A percentile compares a stretch with the other conserved stretches of the same genome.
phyloP scores from a whole-genome alignment of 495 filamentous ascomycete genomes.

The Penicillium taxi region DNA sequence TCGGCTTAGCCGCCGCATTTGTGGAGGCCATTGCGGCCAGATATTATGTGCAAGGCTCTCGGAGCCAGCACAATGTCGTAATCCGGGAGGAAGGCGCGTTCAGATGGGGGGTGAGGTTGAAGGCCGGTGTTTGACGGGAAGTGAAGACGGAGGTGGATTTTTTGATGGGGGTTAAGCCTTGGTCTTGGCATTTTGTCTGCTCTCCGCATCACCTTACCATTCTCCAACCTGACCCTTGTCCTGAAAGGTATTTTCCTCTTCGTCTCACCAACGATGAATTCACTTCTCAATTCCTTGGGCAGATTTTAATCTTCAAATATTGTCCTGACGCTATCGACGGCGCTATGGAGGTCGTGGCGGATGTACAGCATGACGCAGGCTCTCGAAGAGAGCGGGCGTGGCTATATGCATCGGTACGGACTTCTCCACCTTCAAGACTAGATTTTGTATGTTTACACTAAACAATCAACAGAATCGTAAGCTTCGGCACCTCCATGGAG shows the following conservation, averaged over 20 bases:
- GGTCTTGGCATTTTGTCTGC: conserved; percentile 22
- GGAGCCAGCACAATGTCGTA: not conserved
- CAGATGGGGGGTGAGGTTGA: conserved; percentile 2
- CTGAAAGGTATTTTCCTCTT: not conserved
- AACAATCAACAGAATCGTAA: conserved; percentile 61
- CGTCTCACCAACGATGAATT: conserved; percentile 6
- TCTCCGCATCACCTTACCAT: conserved; percentile 24
- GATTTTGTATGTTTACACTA: not conserved
- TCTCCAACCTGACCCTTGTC: not conserved
- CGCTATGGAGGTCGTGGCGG: conserved; percentile 11
- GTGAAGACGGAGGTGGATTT: conserved; percentile 24
- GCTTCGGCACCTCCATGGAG: conserved; percentile 77
- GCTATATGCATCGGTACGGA: conserved; percentile 19
- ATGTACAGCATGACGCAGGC: conserved; percentile 15
- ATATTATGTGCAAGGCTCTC: conserved; percentile 6
- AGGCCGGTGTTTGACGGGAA: conserved; percentile 12
- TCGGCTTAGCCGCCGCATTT: conserved; percentile 19
- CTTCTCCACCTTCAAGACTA: not conserved
- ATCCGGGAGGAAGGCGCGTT: not conserved
- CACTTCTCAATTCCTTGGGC: not conserved
- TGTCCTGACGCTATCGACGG: not conserved
- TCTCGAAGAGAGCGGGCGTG: conserved; percentile 18
- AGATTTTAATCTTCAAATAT: conserved; percentile 2
- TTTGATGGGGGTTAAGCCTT: conserved; percentile 21
- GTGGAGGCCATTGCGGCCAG: conserved; percentile 38